Evolutionary conservation across 352 stramenopile genomes (phyloP), one percentile per base, ranked within the genome.

Genomic region (Aphanomyces astaci): DNA sequence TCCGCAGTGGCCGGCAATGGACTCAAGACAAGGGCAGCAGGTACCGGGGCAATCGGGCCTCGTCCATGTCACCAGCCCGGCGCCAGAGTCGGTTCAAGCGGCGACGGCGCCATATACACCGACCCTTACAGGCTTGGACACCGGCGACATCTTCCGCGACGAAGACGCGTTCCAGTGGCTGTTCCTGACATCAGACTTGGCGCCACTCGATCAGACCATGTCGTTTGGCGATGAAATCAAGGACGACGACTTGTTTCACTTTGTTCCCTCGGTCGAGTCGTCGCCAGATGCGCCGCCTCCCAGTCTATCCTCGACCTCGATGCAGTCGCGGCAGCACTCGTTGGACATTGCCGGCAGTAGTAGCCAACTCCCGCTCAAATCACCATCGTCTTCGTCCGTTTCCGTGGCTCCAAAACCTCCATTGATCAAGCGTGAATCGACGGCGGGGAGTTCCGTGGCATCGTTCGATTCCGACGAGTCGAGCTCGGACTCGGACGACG

Each of bases 141-240:
- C n/a, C n/a, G 45, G 15, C 19, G 62, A 68, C 49, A 62, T 62
- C 31, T 68, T 68, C 43, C 46, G 51, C 30, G 62, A 68, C 19
- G 62, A 68, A 68, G 62, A 68, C 43, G 62, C 45, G 43, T 68
- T 68, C 62, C 49, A 22, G 10, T 68, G 62, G 62, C 51, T 68
- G 7, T 68, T 68, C 27, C 28, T 68, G 22, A 68, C 48, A 4
- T 68, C 62, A 24, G 62, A 68, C n/a, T 53, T 68, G 22, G 62
- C 62, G 24, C 62, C 62, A 28, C 39, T 68, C 10, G 62, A 68
- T 45, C 62, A 68, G 22, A 59, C 39, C 1, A 46, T 68, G n/a
- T 39, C 33, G 27, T 59, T 68, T n/a, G 39, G 24, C 17, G 49
- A 51, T 22, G 62, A 62, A 17, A 52, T 59, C 22, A 52, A 68